Conservation (phyloP, 129 eudicot genomes). For the Lactuca sativa region DNA sequence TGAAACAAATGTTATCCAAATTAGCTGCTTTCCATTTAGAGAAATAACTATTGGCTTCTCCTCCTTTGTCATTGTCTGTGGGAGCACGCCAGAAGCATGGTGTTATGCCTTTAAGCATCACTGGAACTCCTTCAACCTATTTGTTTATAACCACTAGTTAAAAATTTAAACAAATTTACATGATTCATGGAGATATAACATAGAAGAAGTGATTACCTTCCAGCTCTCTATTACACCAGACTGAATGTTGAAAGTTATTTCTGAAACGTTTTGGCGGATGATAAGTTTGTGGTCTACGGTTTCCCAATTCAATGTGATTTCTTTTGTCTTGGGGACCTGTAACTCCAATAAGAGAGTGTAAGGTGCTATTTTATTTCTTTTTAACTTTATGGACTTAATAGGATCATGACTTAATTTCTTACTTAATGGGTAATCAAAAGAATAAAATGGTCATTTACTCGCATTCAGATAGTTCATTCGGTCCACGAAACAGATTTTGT, state of each 20-base stretch:
- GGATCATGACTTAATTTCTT: too few relatives aligned
- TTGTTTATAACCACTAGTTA: constrained; percentile 10
- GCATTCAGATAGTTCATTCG: too few relatives aligned
- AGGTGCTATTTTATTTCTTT: too few relatives aligned
- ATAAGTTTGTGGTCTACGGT: constrained; percentile 48
- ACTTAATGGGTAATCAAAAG: neutral
- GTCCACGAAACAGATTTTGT: too few relatives aligned
- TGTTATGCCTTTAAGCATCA: constrained; percentile 65
- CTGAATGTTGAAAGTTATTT: constrained; percentile 56
- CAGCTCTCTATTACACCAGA: constrained; percentile 80
- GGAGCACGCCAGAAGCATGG: constrained; percentile 99
- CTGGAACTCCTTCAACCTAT: constrained; percentile 68
- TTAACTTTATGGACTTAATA: too few relatives aligned
- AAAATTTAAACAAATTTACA: neutral
- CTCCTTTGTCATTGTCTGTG: constrained; percentile 96
- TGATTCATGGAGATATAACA: neutral
- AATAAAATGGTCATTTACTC: too few relatives aligned
- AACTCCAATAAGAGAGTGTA: constrained; percentile 19
- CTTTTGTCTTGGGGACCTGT: constrained; percentile 47
- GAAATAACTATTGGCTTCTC: constrained; percentile 56
- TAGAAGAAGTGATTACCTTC: constrained; percentile 61
- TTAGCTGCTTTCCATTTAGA: constrained; percentile 81
- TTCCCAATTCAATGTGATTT: constrained; percentile 41
- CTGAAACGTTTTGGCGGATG: constrained; percentile 50
- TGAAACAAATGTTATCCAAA: constrained; percentile 48